Base-by-base conservation (phyloP, 192 early-diverging fungal species). In the Coemansia sp. region DNA sequence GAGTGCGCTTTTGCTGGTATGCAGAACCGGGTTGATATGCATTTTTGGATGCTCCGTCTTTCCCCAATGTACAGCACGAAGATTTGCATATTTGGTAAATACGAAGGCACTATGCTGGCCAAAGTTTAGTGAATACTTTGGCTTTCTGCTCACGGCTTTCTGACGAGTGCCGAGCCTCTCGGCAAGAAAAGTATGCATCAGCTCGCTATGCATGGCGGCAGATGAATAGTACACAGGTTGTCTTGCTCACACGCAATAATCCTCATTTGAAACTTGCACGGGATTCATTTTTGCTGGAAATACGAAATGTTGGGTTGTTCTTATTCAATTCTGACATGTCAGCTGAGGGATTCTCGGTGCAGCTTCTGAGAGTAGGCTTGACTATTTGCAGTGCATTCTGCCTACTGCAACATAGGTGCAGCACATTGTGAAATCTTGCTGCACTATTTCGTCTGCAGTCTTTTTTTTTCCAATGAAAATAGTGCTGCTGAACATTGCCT, bases 331-430 rank as follows among this genome's bases (percentile, higher is more conserved):
- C 41, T n/a, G 41, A n/a, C 27, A 55, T 24, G 53, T 55, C 53
- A 55, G 53, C 11, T 55, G 53, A 55, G 53, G 27, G 53, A 55
- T 55, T 29, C 53, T 55, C 53, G 53, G 53, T 55, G 29, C 53
- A 29, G 24, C 15, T 54, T 55, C 27, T 55, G 12, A 29, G 21
- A 52, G 51, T 17, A 12, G 48, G n/a, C 29, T 29, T 45, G 14
- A 45, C 41, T 45, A 45, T 45, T n/a, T 2, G 41, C 41, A 45
- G 15, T 45, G 41, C 41, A 45, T 45, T 11, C 15, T 45, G 41
- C 41, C 25, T 53, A 32, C 15, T 55, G 53, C 53, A 32, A 55
- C 53, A 55, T 15, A 32, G 53, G 12, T 17, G 29, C 25, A 55
- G 24, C 15, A 12, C n/a, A 55, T 55, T 55, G 53, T 55, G 53